Evolutionary conservation across 2,329 filamentous ascomycete genomes (phyloP), one percentile per base, ranked within the genome.

Genomic region (Neofusicoccum parvum): DNA sequence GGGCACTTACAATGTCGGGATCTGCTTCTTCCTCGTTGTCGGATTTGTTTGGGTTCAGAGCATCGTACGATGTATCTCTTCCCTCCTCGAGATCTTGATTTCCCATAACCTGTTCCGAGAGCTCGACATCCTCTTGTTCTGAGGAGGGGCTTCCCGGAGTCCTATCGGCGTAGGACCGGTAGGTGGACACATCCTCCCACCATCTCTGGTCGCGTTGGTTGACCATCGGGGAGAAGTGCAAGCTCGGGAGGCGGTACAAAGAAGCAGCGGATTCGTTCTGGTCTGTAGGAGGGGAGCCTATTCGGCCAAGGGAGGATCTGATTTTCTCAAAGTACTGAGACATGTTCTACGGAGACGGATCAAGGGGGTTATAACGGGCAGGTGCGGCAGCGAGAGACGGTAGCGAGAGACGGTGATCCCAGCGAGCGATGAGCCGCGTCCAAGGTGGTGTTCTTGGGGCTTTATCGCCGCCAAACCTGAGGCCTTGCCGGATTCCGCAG

Each of bases 131-230:
- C 3, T 39, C 51, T 3, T 32, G 20, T 12, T 58, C 53, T 1
- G 51, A 56, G 3, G 23, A 12, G 9, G 53, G 53, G 14, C 70
- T 36, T 68, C 67, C 12, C 67, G 53, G 53, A 4, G 43, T 20
- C 15, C 23, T 34, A 10, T 45, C 39, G 37, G 53, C 53, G n/a
- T 45, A 58, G 11, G 53, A 58, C 9, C 39, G 53, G 23, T 58
- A 58, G 2, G 53, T 34, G 6, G 53, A 58, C 5, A 58, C 53
- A 15, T 58, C 53, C 4, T 58, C 53, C 53, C 53, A 58, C 53
- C 53, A 58, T 34, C 39, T 15, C 17, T 45, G 53, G 23, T 58
- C 53, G 1, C 23, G 53, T 17, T 58, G 53, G 23, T 17, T 58
- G 34, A 58, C 15, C 20, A 58, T 32, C 0, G 53, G 53, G 10